These are phyloP conservation scores for Penicillium coprophilum DNA, from an alignment of 495 filamentous ascomycete species.

Conservation along the genomic window DNA sequence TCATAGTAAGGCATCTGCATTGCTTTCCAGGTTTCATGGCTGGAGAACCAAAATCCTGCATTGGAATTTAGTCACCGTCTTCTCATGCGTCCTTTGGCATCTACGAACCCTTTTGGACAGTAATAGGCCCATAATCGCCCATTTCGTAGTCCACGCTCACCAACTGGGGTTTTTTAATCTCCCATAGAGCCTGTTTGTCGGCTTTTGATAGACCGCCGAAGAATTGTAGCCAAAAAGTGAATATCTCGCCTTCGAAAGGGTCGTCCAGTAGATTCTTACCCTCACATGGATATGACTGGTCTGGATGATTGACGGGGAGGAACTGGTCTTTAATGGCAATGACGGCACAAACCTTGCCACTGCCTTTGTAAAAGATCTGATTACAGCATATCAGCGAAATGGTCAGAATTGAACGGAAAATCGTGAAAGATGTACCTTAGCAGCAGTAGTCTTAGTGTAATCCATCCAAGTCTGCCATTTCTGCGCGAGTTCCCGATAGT, in stretches of 20 bases:
- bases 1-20: conserved; percentile 41
- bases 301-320: conserved; percentile 21
- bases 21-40: conserved; percentile 38
- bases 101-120: conserved; percentile 34
- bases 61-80: not conserved
- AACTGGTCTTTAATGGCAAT: conserved; percentile 29
- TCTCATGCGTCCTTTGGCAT: not conserved
- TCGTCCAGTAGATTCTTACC: conserved; percentile 27
- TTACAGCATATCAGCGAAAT: not conserved
- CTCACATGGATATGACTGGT: conserved; percentile 32
- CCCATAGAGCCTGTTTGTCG: conserved; percentile 30
- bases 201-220: conserved; percentile 28
- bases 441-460: conserved; percentile 33
- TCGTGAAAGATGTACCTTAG: conserved; percentile 14
- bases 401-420: not conserved
- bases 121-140: conserved; percentile 33
- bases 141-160: conserved; percentile 32
- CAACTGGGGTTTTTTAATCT: conserved; percentile 32
- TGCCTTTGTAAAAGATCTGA: conserved; percentile 32
- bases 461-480: conserved; percentile 38
- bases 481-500: conserved; percentile 26
- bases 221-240: conserved; percentile 39
- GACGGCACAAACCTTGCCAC: conserved; percentile 32
- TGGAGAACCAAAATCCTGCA: conserved; percentile 37
- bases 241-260: conserved; percentile 39